Evolutionary conservation across 768 basidiomycete species (phyloP).

Genomic region (Leucocoprinus sp.): DNA sequence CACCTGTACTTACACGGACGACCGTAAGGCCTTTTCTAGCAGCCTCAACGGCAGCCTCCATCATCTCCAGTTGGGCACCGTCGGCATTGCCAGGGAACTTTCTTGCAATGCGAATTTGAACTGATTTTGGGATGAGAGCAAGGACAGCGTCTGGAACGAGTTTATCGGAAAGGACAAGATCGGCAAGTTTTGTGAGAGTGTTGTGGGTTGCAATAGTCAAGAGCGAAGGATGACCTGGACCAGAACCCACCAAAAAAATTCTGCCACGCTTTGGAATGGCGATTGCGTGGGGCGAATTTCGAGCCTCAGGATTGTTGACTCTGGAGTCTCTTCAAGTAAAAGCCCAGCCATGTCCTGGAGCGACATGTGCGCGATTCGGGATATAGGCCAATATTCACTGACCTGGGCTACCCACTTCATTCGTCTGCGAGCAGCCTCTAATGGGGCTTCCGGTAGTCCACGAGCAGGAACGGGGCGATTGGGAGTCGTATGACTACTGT

Average conservation of each 20-base stretch:
- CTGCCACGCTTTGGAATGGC: slow-evolving; percentile 39
- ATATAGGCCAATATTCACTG: slow-evolving; percentile 92
- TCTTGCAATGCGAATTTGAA: slow-evolving; percentile 80
- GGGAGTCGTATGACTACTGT: slow-evolving; percentile 47
- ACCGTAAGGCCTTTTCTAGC: slow-evolving; percentile 76
- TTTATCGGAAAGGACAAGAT: slow-evolving; percentile 92
- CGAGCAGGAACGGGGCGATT: slow-evolving; percentile 62
- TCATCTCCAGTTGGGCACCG: slow-evolving; percentile 89
- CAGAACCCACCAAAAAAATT: slow-evolving; percentile 91
- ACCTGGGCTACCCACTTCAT: slow-evolving; percentile 95
- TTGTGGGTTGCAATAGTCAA: slow-evolving; percentile 83
- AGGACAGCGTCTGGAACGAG: slow-evolving; percentile 89
- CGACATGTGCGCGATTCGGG: slow-evolving; percentile 63
- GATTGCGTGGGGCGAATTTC: slow-evolving; percentile 27
- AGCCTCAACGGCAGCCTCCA: slow-evolving; percentile 83
- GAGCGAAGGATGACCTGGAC: slow-evolving; percentile 90
- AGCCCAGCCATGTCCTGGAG: slow-evolving; percentile 60
- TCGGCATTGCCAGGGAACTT: slow-evolving; percentile 99
- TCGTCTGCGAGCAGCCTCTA: slow-evolving; percentile 48
- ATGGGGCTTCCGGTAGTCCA: slow-evolving; percentile 25
- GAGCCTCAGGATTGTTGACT: slow-evolving; percentile 11
- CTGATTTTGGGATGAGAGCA: slow-evolving; percentile 64
- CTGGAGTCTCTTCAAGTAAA: slow-evolving; percentile 31
- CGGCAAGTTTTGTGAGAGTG: slow-evolving; percentile 70
- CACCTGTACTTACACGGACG: slow-evolving; percentile 57